These are phyloP conservation scores for Carpinus fangiana DNA, from an alignment of 306 rosid genomes.

Conservation along the genomic window DNA sequence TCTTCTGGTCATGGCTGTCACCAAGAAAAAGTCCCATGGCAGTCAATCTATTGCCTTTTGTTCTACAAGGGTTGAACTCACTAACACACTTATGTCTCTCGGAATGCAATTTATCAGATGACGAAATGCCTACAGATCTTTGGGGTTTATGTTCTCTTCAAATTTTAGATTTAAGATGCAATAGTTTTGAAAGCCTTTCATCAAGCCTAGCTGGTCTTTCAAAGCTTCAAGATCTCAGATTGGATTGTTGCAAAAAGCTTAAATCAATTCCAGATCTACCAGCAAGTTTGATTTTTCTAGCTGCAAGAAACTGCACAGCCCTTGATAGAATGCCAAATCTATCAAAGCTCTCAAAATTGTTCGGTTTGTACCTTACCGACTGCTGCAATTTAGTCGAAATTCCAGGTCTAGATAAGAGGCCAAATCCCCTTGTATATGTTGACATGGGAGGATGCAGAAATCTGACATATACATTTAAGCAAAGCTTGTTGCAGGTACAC, in stretches of 20 bases:
- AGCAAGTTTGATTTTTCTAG: too few relatives aligned
- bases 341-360: too few relatives aligned
- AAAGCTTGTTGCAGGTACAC: too few relatives aligned
- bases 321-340: too few relatives aligned
- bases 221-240: constrained; percentile 1
- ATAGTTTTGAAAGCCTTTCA: background rate
- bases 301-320: too few relatives aligned
- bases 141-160: background rate
- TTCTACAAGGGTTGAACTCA: constrained; percentile 16
- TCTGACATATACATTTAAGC: too few relatives aligned
- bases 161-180: constrained; percentile 2
- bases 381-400: too few relatives aligned
- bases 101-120: constrained; percentile 11
- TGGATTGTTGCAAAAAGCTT: background rate
- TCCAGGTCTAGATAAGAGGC: too few relatives aligned
- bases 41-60: background rate
- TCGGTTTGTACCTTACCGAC: too few relatives aligned
- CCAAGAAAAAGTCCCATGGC: constrained; percentile 22
- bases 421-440: too few relatives aligned
- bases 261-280: background rate
- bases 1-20: constrained; percentile 36
- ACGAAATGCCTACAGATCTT: constrained; percentile 8
- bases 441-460: too few relatives aligned
- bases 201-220: background rate
- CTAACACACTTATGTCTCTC: background rate